Conservation (phyloP, 352 stramenopile species). For the Globisporangium iwayamae region DNA sequence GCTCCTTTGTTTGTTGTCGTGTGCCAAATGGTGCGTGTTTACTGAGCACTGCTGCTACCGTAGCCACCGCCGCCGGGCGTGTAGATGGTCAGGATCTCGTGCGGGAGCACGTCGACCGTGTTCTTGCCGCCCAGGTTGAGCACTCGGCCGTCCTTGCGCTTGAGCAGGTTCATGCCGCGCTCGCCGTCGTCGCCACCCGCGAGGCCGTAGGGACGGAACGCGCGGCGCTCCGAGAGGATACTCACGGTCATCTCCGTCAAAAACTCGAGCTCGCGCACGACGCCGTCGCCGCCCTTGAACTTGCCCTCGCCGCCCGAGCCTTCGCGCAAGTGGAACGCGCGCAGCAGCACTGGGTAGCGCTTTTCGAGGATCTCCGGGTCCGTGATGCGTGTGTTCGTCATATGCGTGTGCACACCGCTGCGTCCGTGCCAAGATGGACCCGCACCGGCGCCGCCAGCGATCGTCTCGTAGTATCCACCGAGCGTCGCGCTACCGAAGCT, state of each 20-base stretch:
- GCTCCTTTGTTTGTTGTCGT: constrained; percentile 8
- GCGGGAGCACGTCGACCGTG: constrained; percentile 89
- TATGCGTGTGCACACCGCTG: constrained; percentile 98
- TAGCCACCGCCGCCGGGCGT: constrained; percentile 97
- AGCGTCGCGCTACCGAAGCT: constrained; percentile 96
- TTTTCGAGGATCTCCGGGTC: constrained; percentile 99
- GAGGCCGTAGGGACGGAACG: constrained; percentile 95
- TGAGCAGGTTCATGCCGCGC: constrained; percentile 93
- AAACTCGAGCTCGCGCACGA: constrained; percentile 96
- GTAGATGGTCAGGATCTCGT: constrained; percentile 94
- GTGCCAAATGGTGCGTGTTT: neutral
- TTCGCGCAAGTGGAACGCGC: constrained; percentile 80
- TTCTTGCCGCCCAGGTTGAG: constrained; percentile 91
- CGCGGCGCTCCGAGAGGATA: constrained; percentile 96
- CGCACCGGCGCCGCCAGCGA: constrained; percentile 96
- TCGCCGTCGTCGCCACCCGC: constrained; percentile 87
- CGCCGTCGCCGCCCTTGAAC: constrained; percentile 93
- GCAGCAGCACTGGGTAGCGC: constrained; percentile 90
- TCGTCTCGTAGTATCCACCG: constrained; percentile 99
- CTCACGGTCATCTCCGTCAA: constrained; percentile 93
- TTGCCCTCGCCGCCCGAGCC: constrained; percentile 89
- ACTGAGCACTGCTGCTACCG: constrained; percentile 27
- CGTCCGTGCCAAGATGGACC: constrained; percentile 95
- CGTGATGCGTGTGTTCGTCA: constrained; percentile 99
- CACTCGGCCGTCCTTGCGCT: constrained; percentile 56